Base-by-base conservation (phyloP, 192 early-diverging fungal genomes). In the Podila verticillata region DNA sequence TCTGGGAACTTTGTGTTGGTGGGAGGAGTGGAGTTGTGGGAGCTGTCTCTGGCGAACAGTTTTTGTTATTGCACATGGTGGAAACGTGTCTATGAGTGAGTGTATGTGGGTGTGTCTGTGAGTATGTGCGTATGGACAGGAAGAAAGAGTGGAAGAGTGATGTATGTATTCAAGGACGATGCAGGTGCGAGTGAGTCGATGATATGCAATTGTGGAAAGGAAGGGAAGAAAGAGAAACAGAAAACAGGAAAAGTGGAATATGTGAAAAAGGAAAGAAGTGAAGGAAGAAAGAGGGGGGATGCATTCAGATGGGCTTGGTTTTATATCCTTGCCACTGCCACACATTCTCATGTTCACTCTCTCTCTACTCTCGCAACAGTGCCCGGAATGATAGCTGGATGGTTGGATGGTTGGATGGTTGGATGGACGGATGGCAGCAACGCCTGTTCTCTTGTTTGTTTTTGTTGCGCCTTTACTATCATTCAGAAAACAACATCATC, bases 241-340 rank as follows among this genome's bases (percentile, higher is more conserved):
- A 24, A 26, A 39, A 36, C 24, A 28, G 28, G 3, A 67, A 30
- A 31, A 19, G 63, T 51, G 51, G 15, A 67, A 26, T 28, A 30
- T 17, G 39, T 15, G 17, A 7, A 24, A 15, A 47, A 47, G 44
- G 15, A 47, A 7, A 54, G 51, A 54, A 24, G 51, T 20, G 29
- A 58, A 68, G 57, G 24, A 19, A 47, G 57, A 68, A 36, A 44
- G 8, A 7, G 5, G n/a, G 44, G n/a, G 24, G 24, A 7, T 7
- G 29, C 13, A 56, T 51, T 48, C 29, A 8, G 24, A 54, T 20
- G 51, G 51, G 51, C 51, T n/a, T 26, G 20, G 51, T 26, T 54
- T 24, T 54, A 54, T 54, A 54, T 54, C 51, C 39, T 17, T 7
- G 51, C 51, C 51, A 54, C 51, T 54, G 51, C 51, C 51, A 54